phyloP scores from a whole-genome alignment of 1,284 basidiomycete genomes.

The Cryptococcus sp. region DNA sequence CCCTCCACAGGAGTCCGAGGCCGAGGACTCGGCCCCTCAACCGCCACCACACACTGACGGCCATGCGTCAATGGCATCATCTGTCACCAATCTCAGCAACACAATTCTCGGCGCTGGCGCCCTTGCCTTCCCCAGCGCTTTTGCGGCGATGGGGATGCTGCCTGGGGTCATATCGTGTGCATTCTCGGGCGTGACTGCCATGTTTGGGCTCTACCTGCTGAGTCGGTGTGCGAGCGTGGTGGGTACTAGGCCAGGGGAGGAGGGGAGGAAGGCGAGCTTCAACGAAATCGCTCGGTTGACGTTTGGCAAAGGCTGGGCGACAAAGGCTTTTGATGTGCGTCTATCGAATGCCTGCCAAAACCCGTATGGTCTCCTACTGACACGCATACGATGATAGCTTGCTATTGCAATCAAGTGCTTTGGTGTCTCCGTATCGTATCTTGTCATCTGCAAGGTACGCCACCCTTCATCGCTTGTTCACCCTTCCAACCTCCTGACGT shows the following conservation, averaged over 20 bases:
- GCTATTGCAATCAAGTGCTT: constrained; percentile 97
- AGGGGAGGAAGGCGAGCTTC: constrained; percentile 69
- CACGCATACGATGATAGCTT: constrained; percentile 53
- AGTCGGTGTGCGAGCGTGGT: constrained; percentile 79
- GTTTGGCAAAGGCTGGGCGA: constrained; percentile 56
- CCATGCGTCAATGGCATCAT: constrained; percentile 28
- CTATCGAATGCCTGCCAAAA: background rate
- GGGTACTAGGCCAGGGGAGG: constrained; percentile 43
- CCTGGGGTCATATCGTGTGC: constrained; percentile 84
- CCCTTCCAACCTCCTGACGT: background rate
- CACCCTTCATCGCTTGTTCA: background rate
- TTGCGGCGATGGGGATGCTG: constrained; percentile 79
- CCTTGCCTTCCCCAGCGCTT: constrained; percentile 59
- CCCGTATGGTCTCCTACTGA: background rate
- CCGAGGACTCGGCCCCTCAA: constrained; percentile 2
- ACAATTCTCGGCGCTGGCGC: constrained; percentile 84
- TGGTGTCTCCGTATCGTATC: constrained; percentile 92
- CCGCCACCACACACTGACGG: constrained; percentile 7
- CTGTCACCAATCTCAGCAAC: constrained; percentile 64
- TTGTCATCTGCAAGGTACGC: constrained; percentile 84
- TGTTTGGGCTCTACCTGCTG: constrained; percentile 86
- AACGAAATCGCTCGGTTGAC: constrained; percentile 81
- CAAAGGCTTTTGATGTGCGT: constrained; percentile 46
- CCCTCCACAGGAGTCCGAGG: constrained; percentile 6
- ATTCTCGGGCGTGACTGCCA: constrained; percentile 75